Base-by-base conservation (phyloP, 495 filamentous ascomycete species). In the Aspergillus sparsus region DNA sequence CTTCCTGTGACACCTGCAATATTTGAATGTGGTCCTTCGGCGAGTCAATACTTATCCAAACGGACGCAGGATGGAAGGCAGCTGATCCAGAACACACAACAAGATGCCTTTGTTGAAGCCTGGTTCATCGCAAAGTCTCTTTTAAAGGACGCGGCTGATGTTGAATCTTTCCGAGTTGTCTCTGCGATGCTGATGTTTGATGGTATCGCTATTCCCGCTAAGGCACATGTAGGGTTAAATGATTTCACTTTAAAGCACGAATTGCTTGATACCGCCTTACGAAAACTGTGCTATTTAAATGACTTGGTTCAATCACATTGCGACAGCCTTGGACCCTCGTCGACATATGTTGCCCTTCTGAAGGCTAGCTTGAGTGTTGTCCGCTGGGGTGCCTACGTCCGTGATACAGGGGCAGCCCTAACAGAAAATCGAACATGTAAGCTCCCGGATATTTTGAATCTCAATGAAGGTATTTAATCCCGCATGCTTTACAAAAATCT, bases 351-450 rank as follows among this genome's bases (percentile, higher is more conserved):
- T 21, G 37, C 49, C 37, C 58, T 68, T 13, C 37, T 57, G 31
- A 61, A 70, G 27, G 56, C 68, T n/a, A 68, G 68, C 27, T 51
- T 70, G 32, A 64, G 41, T 47, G 45, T 70, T 45, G 31, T 70
- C 15, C 63, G 66, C 6, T 64, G 63, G 66, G 49, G 63, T 53
- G 66, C 44, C 3, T 68, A 68, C 49, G 61, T 70, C 12, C 68
- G 68, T 10, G 66, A 68, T 33, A 66, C 60, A 5, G 68, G 68
- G 6, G 68, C 68, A 21, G 66, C 68, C 13, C 46, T 70, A 1
- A 56, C 58, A 12, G 53, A 51, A 8, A 36, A 62, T 27, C 57
- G 60, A 2, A 44, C 53, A n/a, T 66, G 63, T 34, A 66, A 47
- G 34, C 42, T 68, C 33, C 61, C 63, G 5, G 44, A 47, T 7